phyloP scores from a whole-genome alignment of 2,329 filamentous ascomycete species.

The Mycosphaerelloides madeirae region DNA sequence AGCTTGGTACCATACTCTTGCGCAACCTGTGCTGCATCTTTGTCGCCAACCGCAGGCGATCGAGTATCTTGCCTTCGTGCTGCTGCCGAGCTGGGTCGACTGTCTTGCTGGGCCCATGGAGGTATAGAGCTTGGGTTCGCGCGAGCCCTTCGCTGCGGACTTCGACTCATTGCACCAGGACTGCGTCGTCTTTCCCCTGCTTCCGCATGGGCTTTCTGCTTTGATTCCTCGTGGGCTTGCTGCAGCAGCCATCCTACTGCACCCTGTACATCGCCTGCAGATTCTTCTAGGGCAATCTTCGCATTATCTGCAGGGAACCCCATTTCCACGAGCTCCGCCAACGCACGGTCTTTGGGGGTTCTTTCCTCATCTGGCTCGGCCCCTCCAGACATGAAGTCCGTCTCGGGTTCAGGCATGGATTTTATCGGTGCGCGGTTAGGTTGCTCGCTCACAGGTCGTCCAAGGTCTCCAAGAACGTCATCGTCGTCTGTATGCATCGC shows the following conservation, averaged over 20 bases:
- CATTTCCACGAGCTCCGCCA: slow-evolving; percentile 90
- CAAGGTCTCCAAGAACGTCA: slow-evolving; percentile 59
- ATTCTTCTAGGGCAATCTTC: slow-evolving; percentile 72
- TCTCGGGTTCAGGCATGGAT: slow-evolving; percentile 1
- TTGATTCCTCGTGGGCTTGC: slow-evolving; percentile 80
- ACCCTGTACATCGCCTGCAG: slow-evolving; percentile 75
- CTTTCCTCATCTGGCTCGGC: slow-evolving; percentile 12
- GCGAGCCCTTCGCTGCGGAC: slow-evolving; percentile 20
- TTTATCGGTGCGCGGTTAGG: slow-evolving; percentile 7
- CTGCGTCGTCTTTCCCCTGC: slow-evolving; percentile 19
- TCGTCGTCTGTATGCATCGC: slow-evolving; percentile 45
- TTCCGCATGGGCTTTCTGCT: slow-evolving; percentile 56
- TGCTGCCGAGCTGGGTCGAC: slow-evolving; percentile 45
- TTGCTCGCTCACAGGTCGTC: slow-evolving; percentile 52
- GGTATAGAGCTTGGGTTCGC: slow-evolving; percentile 44
- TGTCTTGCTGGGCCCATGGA: slow-evolving; percentile 60
- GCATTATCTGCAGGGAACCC: slow-evolving; percentile 85
- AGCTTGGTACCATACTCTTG: slow-evolving; percentile 76
- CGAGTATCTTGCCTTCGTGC: slow-evolving; percentile 49
- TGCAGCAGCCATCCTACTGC: slow-evolving; percentile 87
- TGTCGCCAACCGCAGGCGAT: slow-evolving; percentile 54
- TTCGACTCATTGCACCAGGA: slow-evolving; percentile 15
- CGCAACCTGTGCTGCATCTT: slow-evolving; percentile 74
- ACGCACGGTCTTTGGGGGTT: slow-evolving; percentile 57
- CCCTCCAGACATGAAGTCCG: slow-evolving; percentile 3